Evolutionary conservation across 148 eudicot species (phyloP).

Genomic region (Rhododendron griersonianum): DNA sequence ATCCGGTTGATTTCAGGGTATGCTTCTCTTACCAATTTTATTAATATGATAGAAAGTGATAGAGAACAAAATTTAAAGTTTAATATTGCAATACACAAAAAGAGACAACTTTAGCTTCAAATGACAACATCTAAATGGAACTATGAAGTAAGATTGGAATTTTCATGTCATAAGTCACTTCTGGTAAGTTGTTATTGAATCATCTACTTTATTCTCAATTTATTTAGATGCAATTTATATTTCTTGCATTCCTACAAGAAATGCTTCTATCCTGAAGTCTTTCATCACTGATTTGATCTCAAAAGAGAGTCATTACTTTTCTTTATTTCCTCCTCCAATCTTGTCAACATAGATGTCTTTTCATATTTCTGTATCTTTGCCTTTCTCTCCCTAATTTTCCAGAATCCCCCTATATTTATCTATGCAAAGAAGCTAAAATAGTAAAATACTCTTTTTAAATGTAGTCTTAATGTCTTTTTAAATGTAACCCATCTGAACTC

Average conservation of each 20-base stretch:
- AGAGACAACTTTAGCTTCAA: background rate
- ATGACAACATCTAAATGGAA: background rate
- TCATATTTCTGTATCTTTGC: background rate
- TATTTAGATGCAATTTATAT: background rate
- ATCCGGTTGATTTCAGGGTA: slow-evolving; percentile 82
- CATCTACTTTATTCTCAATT: background rate
- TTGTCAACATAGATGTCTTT: background rate
- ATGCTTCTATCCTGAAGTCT: background rate
- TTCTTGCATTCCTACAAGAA: background rate
- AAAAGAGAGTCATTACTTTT: background rate
- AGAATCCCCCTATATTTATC: background rate
- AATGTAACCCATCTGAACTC: background rate
- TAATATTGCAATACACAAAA: background rate
- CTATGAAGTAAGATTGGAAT: background rate
- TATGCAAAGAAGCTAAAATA: background rate
- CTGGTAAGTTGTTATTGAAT: background rate
- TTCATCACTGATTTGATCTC: background rate
- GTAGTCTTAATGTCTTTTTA: too few relatives aligned
- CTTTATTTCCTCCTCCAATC: background rate
- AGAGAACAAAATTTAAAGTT: background rate
- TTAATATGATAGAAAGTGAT: background rate
- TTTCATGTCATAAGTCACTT: background rate
- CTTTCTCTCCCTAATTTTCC: background rate
- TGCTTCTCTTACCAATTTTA: slow-evolving; percentile 18
- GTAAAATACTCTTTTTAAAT: too few relatives aligned